Percentiles rank a stretch among this genome's conserved stretches.
These are phyloP conservation scores for Psilocybe mexicana DNA, from an alignment of 1,284 basidiomycete genomes.

Conservation along the genomic window DNA sequence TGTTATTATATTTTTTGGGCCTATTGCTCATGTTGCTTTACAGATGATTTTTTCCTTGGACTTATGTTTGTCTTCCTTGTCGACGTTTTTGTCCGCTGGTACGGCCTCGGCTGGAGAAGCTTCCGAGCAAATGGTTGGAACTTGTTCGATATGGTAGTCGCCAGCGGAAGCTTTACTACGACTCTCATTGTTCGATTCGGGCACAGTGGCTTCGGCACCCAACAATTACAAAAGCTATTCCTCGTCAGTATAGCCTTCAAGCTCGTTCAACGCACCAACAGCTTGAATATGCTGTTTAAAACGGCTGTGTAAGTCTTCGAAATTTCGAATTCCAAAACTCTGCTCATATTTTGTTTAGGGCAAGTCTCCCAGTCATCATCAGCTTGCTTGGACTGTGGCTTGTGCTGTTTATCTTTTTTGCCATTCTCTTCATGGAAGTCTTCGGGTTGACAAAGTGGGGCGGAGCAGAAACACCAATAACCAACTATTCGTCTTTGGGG, in stretches of 20 bases:
- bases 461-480: conserved; percentile 66
- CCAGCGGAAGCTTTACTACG: conserved; percentile 82
- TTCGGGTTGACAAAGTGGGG: conserved; percentile 93
- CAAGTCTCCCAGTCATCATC: conserved; percentile 86
- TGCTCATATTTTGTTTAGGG: conserved; percentile 42
- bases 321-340: neutral
- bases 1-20: neutral
- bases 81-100: conserved; percentile 79
- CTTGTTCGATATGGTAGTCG: conserved; percentile 85
- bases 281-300: conserved; percentile 95
- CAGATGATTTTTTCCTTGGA: conserved; percentile 79
- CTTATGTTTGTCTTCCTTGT: conserved; percentile 76
- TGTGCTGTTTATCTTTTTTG: conserved; percentile 91
- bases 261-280: conserved; percentile 87
- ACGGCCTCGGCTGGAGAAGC: conserved; percentile 84
- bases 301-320: conserved; percentile 77
- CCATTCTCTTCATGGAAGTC: conserved; percentile 88
- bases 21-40: neutral
- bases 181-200: conserved; percentile 77
- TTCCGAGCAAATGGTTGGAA: conserved; percentile 93
- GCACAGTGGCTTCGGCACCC: conserved; percentile 47
- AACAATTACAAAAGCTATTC: conserved; percentile 93
- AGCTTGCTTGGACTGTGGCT: conserved; percentile 91
- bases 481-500: conserved; percentile 85
- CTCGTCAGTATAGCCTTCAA: conserved; percentile 94